These are phyloP conservation scores for Ceratocystis cubensis DNA, from an alignment of 2,329 filamentous ascomycete genomes.

Conservation along the genomic window DNA sequence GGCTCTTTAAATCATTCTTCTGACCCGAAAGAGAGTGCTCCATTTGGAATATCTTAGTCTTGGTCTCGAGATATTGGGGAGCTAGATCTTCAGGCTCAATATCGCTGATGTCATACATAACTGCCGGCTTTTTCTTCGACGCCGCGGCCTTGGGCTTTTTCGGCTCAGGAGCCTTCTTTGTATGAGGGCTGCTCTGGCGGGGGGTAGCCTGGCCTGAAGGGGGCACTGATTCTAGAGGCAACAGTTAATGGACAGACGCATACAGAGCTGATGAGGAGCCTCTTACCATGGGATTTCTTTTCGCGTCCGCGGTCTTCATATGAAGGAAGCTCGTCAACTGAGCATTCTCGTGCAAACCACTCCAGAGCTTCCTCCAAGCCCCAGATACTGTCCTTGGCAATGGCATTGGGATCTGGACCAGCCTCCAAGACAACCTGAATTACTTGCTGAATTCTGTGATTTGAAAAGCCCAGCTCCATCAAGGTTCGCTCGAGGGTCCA, in stretches of 20 bases:
- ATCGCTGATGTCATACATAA: conserved; percentile 46
- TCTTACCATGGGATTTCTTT: conserved; percentile 30
- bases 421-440: conserved; percentile 56
- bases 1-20: conserved; percentile 29
- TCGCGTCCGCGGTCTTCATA: conserved; percentile 46
- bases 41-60: conserved; percentile 51
- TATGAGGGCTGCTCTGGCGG: conserved; percentile 11
- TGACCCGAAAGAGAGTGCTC: conserved; percentile 35
- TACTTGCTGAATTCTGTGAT: conserved; percentile 48
- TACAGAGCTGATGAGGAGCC: neutral
- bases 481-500: conserved; percentile 77
- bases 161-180: conserved; percentile 13
- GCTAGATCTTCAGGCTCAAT: conserved; percentile 64
- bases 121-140: conserved; percentile 28
- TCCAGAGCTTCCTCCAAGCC: conserved; percentile 79
- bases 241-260: neutral
- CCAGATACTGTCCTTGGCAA: conserved; percentile 58
- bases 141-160: neutral
- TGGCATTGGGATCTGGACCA: conserved; percentile 43
- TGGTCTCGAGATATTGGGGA: conserved; percentile 64
- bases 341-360: conserved; percentile 73
- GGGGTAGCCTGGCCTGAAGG: conserved; percentile 10
- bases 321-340: conserved; percentile 53
- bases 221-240: neutral
- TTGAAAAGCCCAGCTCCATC: conserved; percentile 53